Percentiles rank a stretch among this genome's conserved stretches.
Conservation (phyloP, 768 basidiomycete genomes). For the Amanita pseudoporphyria region DNA sequence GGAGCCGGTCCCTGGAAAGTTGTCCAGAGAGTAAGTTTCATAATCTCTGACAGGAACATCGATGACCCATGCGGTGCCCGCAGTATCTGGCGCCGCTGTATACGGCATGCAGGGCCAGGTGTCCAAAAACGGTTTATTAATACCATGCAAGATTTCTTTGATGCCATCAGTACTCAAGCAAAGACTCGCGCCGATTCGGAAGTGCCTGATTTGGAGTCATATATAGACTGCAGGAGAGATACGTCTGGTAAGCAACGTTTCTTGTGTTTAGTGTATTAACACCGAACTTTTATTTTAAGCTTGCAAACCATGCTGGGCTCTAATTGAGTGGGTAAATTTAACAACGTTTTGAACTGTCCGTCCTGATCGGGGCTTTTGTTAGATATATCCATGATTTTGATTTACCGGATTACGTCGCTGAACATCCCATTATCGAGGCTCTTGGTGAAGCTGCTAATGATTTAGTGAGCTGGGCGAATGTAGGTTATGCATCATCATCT, state of each 20-base stretch:
- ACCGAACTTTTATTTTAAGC: constrained; percentile 17
- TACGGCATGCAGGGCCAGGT: constrained; percentile 44
- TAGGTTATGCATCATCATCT: constrained; percentile 23
- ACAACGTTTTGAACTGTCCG: constrained; percentile 1
- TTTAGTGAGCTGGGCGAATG: constrained; percentile 79
- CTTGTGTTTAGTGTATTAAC: constrained; percentile 8
- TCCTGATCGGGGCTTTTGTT: constrained; percentile 1
- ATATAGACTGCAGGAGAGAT: constrained; percentile 62
- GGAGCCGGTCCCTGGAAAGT: constrained; percentile 46
- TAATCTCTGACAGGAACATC: neutral
- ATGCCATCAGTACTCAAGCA: constrained; percentile 57
- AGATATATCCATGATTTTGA: constrained; percentile 60
- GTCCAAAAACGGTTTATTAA: constrained; percentile 63
- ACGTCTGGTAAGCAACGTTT: constrained; percentile 43
- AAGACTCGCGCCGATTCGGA: constrained; percentile 39
- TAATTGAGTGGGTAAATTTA: constrained; percentile 47
- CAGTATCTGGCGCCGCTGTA: constrained; percentile 64
- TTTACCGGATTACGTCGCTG: constrained; percentile 61
- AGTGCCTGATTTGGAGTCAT: constrained; percentile 65
- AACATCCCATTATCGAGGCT: constrained; percentile 49
- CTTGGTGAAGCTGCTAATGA: constrained; percentile 68
- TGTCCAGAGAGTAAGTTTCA: constrained; percentile 55
- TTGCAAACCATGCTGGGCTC: constrained; percentile 68
- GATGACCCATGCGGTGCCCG: constrained; percentile 4
- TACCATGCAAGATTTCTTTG: constrained; percentile 58